Percentiles rank a stretch among this genome's conserved stretches.
Conservation (phyloP, 768 basidiomycete genomes). For the Harrya chromipes region DNA sequence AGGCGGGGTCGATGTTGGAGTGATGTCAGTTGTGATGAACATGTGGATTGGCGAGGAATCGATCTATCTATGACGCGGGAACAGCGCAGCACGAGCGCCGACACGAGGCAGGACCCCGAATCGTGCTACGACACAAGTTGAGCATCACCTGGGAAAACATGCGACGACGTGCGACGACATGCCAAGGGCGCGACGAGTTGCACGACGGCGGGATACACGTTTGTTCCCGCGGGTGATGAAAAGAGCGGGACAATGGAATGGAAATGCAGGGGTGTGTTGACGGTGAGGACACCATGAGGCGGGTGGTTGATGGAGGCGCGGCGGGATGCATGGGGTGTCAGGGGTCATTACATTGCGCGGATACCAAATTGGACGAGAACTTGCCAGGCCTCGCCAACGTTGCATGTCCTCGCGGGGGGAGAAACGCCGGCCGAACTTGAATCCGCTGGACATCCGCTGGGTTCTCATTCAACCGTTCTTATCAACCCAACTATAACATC, state of each 20-base stretch:
- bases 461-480: slow-evolving; percentile 1
- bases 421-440: slow-evolving; percentile 25
- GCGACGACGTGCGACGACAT: slow-evolving; percentile 2
- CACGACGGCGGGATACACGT: too few species aligned
- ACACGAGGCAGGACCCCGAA: slow-evolving; percentile 31
- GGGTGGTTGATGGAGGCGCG: slow-evolving; percentile 11
- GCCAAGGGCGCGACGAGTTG: too few species aligned
- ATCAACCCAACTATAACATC: too few species aligned
- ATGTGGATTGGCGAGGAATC: slow-evolving; percentile 1
- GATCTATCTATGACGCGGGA: slow-evolving; percentile 17
- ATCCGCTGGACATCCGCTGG: slow-evolving; percentile 15
- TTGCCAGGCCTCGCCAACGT: slow-evolving; percentile 30
- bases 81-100: slow-evolving; percentile 25
- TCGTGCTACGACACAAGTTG: slow-evolving; percentile 10
- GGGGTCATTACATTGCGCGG: slow-evolving; percentile 11
- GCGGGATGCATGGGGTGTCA: slow-evolving; percentile 18
- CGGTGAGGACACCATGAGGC: slow-evolving; percentile 24
- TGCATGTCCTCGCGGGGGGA: slow-evolving; percentile 25
- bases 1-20: background rate
- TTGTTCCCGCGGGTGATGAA: too few species aligned
- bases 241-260: slow-evolving; percentile 1
- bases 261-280: background rate
- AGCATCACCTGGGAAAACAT: slow-evolving; percentile 15
- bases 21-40: background rate
- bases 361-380: slow-evolving; percentile 12